Evolutionary conservation across 345 rosid genomes (phyloP).

Genomic region (Pistacia integerrima): DNA sequence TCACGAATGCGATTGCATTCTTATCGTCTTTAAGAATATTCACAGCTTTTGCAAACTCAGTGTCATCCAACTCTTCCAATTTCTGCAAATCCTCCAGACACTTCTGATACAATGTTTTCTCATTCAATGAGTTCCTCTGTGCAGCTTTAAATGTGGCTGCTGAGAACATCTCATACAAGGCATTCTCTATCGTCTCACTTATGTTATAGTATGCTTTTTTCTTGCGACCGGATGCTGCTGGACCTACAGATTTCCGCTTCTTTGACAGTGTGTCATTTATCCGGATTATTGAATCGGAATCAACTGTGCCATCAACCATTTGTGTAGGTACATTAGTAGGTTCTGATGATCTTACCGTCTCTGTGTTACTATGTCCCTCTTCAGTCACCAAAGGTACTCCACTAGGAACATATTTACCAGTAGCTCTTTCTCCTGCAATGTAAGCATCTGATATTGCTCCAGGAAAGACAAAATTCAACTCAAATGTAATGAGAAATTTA

Average conservation of each 20-base stretch:
- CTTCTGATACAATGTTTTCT: conserved; percentile 33
- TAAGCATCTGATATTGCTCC: neutral
- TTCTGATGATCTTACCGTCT: conserved; percentile 35
- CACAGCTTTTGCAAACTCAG: conserved; percentile 32
- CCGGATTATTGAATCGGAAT: conserved; percentile 40
- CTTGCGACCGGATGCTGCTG: conserved; percentile 24
- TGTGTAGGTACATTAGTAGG: conserved; percentile 32
- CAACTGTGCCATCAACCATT: conserved; percentile 31
- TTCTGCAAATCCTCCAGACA: conserved; percentile 45
- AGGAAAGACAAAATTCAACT: neutral
- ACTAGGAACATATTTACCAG: conserved; percentile 21
- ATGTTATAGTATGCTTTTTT: conserved; percentile 24
- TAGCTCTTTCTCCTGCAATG: conserved; percentile 34
- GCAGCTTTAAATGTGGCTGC: conserved; percentile 25
- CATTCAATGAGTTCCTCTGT: conserved; percentile 22
- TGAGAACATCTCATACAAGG: conserved; percentile 33
- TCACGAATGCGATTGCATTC: conserved; percentile 39
- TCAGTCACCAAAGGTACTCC: conserved; percentile 24
- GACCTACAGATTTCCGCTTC: conserved; percentile 26
- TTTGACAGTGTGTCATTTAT: conserved; percentile 19
- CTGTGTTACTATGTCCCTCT: conserved; percentile 42
- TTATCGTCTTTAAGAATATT: conserved; percentile 40
- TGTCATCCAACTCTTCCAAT: conserved; percentile 32
- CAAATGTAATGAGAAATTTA: too few species aligned
- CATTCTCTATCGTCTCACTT: conserved; percentile 31